Percentiles rank a stretch among this genome's conserved stretches.
These are phyloP conservation scores for Naganishia onofrii DNA, from an alignment of 768 basidiomycete genomes.

Conservation along the genomic window DNA sequence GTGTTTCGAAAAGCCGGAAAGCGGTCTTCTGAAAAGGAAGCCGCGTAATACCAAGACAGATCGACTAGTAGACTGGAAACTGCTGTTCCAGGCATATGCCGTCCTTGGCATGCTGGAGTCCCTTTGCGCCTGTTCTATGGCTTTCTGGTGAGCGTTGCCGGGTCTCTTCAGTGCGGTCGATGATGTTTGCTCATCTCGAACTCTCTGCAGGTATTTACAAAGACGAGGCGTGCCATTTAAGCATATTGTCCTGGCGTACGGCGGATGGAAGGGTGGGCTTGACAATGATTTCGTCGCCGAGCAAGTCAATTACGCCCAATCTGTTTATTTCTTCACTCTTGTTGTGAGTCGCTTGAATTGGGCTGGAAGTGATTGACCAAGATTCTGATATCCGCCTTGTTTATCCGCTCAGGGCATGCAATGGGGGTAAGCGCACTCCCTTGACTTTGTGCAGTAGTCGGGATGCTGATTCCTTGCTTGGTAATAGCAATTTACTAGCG, in stretches of 20 bases:
- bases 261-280: conserved; percentile 13
- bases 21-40: conserved; percentile 60
- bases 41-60: conserved; percentile 63
- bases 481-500: conserved; percentile 57
- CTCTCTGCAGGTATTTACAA: conserved; percentile 49
- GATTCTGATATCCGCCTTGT: neutral
- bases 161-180: neutral
- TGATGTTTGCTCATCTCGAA: conserved; percentile 24
- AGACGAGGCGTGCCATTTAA: conserved; percentile 48
- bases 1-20: conserved; percentile 64
- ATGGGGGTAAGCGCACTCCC: conserved; percentile 54
- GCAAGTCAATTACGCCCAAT: conserved; percentile 57
- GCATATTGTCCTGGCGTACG: conserved; percentile 27
- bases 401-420: conserved; percentile 58
- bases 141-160: conserved; percentile 52
- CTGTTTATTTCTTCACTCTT: conserved; percentile 55
- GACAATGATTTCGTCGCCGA: conserved; percentile 41
- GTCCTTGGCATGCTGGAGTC: conserved; percentile 60
- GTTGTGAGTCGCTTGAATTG: conserved; percentile 40
- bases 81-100: conserved; percentile 61
- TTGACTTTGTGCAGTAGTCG: neutral
- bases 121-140: conserved; percentile 58
- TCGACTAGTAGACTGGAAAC: conserved; percentile 59
- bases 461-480: neutral
- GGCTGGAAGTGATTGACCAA: neutral